Conservation (phyloP, 2,329 filamentous ascomycete genomes). For the Aureobasidium sp. region DNA sequence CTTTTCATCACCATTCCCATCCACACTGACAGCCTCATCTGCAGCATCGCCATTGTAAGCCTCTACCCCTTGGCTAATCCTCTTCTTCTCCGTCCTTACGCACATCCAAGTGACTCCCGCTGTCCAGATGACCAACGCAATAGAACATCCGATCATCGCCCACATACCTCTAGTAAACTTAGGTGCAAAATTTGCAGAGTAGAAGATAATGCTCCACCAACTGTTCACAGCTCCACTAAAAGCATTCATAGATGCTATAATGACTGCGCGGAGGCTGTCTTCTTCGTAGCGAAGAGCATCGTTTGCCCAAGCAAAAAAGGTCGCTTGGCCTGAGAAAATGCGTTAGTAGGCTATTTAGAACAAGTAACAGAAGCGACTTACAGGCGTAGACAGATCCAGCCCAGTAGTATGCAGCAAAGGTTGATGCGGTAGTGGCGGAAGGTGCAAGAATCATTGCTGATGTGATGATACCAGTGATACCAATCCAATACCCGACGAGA, state of each 20-base stretch:
- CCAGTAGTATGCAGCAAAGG: conserved; percentile 64
- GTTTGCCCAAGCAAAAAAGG: conserved; percentile 71
- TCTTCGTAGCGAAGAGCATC: conserved; percentile 60
- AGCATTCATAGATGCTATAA: conserved; percentile 66
- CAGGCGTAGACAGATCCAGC: conserved; percentile 64
- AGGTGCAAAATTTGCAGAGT: conserved; percentile 59
- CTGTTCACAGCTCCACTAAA: conserved; percentile 62
- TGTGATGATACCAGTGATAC: conserved; percentile 55
- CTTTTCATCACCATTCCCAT: neutral
- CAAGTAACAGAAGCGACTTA: neutral
- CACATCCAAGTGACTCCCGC: conserved; percentile 45
- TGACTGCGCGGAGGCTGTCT: conserved; percentile 55
- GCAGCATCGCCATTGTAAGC: neutral
- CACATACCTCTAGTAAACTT: conserved; percentile 64
- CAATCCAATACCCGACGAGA: conserved; percentile 61
- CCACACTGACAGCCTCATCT: neutral
- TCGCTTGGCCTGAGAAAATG: conserved; percentile 45
- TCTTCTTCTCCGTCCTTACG: conserved; percentile 32
- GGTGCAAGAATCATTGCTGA: conserved; percentile 55
- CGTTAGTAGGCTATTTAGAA: neutral
- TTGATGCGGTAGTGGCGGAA: conserved; percentile 44
- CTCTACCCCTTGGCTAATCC: conserved; percentile 2
- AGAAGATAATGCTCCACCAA: conserved; percentile 68
- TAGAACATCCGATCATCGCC: conserved; percentile 61
- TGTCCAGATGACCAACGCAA: conserved; percentile 55